Evolutionary conservation across 2,329 filamentous ascomycete species (phyloP).

Genomic region (Fusarium cicatricum): DNA sequence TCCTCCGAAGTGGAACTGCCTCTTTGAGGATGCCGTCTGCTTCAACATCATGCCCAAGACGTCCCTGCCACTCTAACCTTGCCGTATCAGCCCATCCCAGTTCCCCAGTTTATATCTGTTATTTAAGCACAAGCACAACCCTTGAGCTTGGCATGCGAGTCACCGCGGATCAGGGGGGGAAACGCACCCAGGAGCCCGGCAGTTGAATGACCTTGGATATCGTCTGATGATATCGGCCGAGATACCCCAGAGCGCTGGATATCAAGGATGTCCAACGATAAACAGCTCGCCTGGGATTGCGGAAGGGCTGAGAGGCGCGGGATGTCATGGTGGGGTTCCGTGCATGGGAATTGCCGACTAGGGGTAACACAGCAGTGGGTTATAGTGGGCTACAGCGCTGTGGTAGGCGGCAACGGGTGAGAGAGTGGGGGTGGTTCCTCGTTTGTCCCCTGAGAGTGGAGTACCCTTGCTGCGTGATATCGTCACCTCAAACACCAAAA

Average conservation of each 20-base stretch:
- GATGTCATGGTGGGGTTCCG: constrained; percentile 34
- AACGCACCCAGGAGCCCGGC: neutral
- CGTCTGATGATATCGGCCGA: constrained; percentile 5
- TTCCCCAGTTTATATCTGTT: constrained; percentile 6
- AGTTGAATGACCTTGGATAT: constrained; percentile 11
- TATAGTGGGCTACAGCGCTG: constrained; percentile 10
- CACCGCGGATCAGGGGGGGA: neutral
- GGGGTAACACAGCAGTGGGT: constrained; percentile 6
- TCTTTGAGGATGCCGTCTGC: neutral
- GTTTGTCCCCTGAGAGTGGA: constrained; percentile 16
- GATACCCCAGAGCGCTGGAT: neutral
- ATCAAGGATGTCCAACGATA: too few species aligned
- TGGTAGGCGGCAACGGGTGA: constrained; percentile 6
- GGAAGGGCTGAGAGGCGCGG: constrained; percentile 19
- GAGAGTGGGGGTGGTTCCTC: constrained; percentile 10
- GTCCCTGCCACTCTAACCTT: constrained; percentile 2
- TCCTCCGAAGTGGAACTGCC: neutral
- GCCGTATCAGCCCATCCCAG: constrained; percentile 2
- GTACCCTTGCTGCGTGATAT: constrained; percentile 23
- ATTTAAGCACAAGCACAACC: constrained; percentile 1
- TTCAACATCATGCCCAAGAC: constrained; percentile 10
- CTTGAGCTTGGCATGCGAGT: constrained; percentile 7
- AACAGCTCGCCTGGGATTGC: neutral
- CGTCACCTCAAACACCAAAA: constrained; percentile 24
- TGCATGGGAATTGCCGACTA: neutral